Evolutionary conservation across 441 rosid genomes (phyloP).

Genomic region (Adansonia grandidieri): DNA sequence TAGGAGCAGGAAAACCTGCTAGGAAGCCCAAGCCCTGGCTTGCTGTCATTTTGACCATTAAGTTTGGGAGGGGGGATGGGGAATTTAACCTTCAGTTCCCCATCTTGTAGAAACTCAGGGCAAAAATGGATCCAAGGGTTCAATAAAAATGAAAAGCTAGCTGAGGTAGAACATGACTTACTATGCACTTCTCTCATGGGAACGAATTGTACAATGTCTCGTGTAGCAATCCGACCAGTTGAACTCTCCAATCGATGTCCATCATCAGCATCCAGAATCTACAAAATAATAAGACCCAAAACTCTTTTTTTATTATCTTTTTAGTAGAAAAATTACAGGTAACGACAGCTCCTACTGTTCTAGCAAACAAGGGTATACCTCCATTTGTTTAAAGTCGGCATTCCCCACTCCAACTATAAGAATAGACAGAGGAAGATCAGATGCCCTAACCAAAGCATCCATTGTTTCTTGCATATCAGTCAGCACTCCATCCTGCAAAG

Average conservation of each 20-base stretch:
- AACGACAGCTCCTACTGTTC: not conserved
- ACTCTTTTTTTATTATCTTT: not conserved
- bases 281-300: not conserved
- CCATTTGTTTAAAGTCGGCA: slow-evolving; percentile 75
- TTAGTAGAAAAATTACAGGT: not conserved
- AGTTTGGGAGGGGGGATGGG: no score
- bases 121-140: not conserved
- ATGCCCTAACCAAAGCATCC: slow-evolving; percentile 71
- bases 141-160: slow-evolving; percentile 12
- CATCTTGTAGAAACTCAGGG: no score
- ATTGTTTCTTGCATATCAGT: slow-evolving; percentile 65
- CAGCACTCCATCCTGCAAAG: slow-evolving; percentile 73
- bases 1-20: not conserved
- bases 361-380: slow-evolving; percentile 49
- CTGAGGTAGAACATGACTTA: slow-evolving; percentile 35
- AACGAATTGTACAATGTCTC: slow-evolving; percentile 86
- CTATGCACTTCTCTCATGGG: slow-evolving; percentile 74
- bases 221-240: slow-evolving; percentile 69
- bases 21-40: not conserved
- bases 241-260: slow-evolving; percentile 72
- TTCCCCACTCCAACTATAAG: slow-evolving; percentile 74
- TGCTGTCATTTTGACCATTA: no score
- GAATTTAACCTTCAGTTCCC: no score
- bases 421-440: slow-evolving; percentile 74
- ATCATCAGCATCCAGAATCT: slow-evolving; percentile 84